phyloP scores from a whole-genome alignment of 129 eudicot genomes.

The Dittrichia graveolens region DNA sequence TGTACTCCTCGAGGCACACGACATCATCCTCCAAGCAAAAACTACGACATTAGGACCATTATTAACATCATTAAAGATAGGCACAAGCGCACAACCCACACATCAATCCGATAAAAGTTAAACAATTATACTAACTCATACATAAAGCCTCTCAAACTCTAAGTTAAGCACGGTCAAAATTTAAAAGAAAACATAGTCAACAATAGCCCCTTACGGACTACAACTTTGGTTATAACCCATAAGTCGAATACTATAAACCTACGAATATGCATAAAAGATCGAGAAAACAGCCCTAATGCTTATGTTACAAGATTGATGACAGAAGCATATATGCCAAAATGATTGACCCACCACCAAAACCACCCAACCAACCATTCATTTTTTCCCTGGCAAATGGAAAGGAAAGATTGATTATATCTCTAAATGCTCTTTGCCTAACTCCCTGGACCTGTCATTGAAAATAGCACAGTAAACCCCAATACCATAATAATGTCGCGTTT shows the following conservation, averaged over 20 bases:
- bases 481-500: background rate
- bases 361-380: background rate
- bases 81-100: background rate
- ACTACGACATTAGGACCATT: too few relatives aligned
- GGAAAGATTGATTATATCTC: background rate
- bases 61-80: background rate
- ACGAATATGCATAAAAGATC: constrained; percentile 8
- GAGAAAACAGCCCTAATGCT: constrained; percentile 4
- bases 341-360: background rate
- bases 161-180: constrained; percentile 22
- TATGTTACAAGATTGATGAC: constrained; percentile 19
- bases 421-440: constrained; percentile 1
- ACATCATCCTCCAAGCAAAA: too few relatives aligned
- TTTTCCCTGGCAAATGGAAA: background rate
- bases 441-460: constrained; percentile 28
- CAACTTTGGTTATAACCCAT: constrained; percentile 12
- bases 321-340: background rate
- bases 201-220: constrained; percentile 24
- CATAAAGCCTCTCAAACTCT: background rate
- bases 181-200: background rate
- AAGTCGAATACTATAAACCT: constrained; percentile 9
- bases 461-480: background rate
- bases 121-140: background rate
- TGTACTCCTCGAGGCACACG: too few relatives aligned
- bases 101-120: background rate